Percentiles rank a stretch among this genome's conserved stretches.
These are phyloP conservation scores for Erodium maritimum DNA, from an alignment of 345 rosid species.

Conservation along the genomic window DNA sequence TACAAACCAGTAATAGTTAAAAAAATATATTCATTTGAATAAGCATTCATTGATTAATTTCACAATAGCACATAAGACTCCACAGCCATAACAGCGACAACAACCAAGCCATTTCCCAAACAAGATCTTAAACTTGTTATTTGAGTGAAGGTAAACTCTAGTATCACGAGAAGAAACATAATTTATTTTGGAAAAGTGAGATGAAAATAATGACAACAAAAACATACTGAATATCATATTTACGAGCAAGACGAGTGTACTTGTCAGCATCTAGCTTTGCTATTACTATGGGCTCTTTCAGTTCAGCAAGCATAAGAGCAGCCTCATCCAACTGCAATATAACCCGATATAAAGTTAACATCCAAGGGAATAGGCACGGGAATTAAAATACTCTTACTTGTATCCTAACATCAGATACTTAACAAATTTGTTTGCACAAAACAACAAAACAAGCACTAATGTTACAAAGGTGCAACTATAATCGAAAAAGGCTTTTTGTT, in stretches of 20 bases:
- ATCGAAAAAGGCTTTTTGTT: neutral
- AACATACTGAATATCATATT: conserved; percentile 72
- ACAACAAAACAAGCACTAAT: too few species aligned
- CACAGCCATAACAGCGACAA: neutral
- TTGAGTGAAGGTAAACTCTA: neutral
- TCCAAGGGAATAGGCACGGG: neutral
- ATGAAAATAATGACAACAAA: neutral
- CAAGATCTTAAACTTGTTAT: neutral
- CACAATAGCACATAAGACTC: too few species aligned
- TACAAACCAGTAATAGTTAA: too few species aligned
- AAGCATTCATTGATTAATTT: neutral
- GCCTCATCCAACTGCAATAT: conserved; percentile 72
- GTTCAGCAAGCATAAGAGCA: conserved; percentile 58
- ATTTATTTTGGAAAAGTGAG: neutral
- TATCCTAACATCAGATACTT: too few species aligned
- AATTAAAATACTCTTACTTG: neutral
- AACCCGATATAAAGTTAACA: neutral
- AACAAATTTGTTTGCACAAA: too few species aligned
- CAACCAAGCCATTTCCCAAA: too few species aligned
- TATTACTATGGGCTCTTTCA: conserved; percentile 64
- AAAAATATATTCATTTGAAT: neutral
- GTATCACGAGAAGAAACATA: neutral
- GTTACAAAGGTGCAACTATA: too few species aligned
- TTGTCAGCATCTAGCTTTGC: conserved; percentile 88
- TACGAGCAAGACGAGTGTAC: conserved; percentile 47